These are phyloP conservation scores for Ascochyta pisi DNA, from an alignment of 2,329 filamentous ascomycete species.

Conservation along the genomic window DNA sequence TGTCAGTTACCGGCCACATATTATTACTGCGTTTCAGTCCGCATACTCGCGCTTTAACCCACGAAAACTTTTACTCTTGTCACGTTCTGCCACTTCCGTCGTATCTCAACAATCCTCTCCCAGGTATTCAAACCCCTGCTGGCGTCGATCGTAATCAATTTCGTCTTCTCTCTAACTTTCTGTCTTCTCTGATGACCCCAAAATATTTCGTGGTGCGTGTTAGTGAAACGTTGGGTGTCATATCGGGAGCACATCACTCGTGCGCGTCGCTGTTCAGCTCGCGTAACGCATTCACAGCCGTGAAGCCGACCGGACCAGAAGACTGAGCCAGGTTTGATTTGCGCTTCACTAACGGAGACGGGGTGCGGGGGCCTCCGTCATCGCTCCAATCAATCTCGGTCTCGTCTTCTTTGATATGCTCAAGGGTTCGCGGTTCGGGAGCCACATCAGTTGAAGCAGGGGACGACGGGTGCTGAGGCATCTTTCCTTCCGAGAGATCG, in stretches of 20 bases:
- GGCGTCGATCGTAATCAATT: too few relatives aligned
- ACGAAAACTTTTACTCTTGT: too few relatives aligned
- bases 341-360: neutral
- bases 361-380: neutral
- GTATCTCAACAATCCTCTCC: too few relatives aligned
- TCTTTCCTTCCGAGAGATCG: conserved; percentile 11
- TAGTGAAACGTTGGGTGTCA: neutral
- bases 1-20: too few relatives aligned
- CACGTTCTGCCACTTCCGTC: too few relatives aligned
- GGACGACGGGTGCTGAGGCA: conserved; percentile 2
- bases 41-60: too few relatives aligned
- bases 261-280: neutral
- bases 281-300: neutral
- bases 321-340: neutral
- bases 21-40: too few relatives aligned
- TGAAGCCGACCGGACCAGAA: neutral
- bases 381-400: neutral
- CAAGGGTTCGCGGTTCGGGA: neutral
- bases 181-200: neutral
- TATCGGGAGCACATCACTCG: neutral
- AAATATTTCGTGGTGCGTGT: neutral
- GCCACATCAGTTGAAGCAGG: neutral
- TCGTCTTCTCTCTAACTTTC: neutral
- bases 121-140: too few relatives aligned
- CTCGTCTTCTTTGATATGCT: neutral